Evolutionary conservation across 2,329 filamentous ascomycete species (phyloP).

Genomic region (Colletotrichum gloeosporioides): DNA sequence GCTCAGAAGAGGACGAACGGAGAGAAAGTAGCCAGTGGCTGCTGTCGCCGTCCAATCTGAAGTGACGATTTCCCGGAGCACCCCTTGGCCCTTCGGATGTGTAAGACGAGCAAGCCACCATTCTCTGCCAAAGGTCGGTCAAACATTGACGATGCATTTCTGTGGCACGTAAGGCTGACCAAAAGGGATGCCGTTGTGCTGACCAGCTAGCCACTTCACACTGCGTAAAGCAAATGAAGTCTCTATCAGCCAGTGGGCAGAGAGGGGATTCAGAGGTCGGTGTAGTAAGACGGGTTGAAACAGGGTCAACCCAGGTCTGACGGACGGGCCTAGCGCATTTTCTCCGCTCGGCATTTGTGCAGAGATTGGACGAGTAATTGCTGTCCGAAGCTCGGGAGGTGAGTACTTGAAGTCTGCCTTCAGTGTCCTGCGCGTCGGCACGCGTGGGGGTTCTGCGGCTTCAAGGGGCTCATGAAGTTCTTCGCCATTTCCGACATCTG

Average conservation of each 20-base stretch:
- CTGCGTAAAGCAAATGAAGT: not conserved
- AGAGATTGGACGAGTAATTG: not conserved
- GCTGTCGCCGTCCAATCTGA: not conserved
- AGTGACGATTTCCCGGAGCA: not conserved
- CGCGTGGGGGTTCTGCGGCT: not conserved
- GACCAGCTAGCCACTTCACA: not conserved
- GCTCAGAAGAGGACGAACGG: not conserved
- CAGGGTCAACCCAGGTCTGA: not conserved
- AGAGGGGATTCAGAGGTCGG: not conserved
- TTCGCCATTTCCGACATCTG: slow-evolving; percentile 8
- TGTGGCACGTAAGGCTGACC: not conserved
- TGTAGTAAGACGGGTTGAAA: not conserved
- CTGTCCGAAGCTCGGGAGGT: not conserved
- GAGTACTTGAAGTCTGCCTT: not conserved
- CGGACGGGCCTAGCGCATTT: not conserved
- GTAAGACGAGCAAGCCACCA: not conserved
- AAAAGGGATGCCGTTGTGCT: not conserved
- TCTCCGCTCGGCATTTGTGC: slow-evolving; percentile 1
- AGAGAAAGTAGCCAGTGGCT: not conserved
- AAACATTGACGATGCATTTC: not conserved
- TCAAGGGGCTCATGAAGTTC: not conserved
- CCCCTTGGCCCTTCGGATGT: not conserved
- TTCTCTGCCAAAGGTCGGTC: not conserved
- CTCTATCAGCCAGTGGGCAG: not conserved
- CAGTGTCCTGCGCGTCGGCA: not conserved